Percentiles rank a stretch among this genome's conserved stretches.
Evolutionary conservation across 2,329 filamentous ascomycete genomes (phyloP).

Genomic region (Ophiostoma sp.): DNA sequence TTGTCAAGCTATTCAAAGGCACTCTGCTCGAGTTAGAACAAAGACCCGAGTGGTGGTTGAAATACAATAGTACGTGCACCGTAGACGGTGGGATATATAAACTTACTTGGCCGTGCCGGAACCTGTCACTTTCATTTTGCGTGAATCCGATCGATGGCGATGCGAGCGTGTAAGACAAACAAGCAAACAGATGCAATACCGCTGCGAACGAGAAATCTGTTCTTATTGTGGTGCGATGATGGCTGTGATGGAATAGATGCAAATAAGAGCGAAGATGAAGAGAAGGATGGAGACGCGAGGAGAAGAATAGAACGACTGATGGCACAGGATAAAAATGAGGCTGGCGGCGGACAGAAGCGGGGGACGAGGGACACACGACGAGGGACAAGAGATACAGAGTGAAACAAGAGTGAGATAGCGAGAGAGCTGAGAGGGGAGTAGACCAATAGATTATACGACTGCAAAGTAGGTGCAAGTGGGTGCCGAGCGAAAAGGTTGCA

Average conservation of each 20-base stretch:
- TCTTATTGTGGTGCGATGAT: not conserved
- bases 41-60: not conserved
- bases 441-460: not conserved
- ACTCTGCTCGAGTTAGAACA: not conserved
- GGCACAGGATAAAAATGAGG: not conserved
- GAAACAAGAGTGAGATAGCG: not conserved
- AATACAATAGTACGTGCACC: too few relatives aligned
- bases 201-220: not conserved
- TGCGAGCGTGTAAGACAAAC: not conserved
- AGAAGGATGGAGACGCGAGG: not conserved
- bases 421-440: not conserved
- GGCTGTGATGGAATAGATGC: not conserved
- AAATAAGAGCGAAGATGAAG: not conserved
- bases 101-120: not conserved
- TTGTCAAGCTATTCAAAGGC: not conserved
- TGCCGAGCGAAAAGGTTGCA: not conserved
- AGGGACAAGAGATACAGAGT: not conserved
- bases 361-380: not conserved
- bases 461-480: not conserved
- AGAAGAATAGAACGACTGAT: not conserved
- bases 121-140: not conserved
- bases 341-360: slow-evolving; percentile 1
- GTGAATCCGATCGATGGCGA: not conserved
- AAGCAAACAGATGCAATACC: not conserved
- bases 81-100: not conserved